A percentile compares a stretch with the other conserved stretches of the same genome.
phyloP scores from a whole-genome alignment of 2,329 filamentous ascomycete species.

The Diaporthe eres region DNA sequence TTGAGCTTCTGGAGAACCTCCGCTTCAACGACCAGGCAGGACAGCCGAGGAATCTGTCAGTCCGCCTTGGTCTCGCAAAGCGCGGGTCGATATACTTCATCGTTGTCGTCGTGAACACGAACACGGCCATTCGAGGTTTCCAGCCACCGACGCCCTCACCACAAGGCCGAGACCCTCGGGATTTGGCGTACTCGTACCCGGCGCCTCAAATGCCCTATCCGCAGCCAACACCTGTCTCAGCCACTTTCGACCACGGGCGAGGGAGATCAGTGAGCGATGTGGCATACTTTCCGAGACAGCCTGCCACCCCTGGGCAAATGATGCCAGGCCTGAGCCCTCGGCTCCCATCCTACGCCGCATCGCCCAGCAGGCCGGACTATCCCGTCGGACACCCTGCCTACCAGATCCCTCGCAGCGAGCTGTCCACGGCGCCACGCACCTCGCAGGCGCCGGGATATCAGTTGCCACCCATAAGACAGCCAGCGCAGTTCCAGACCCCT shows the following conservation, averaged over 20 bases:
- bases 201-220: slow-evolving; percentile 55
- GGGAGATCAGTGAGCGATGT: slow-evolving; percentile 54
- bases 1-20: slow-evolving; percentile 69
- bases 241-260: slow-evolving; percentile 62
- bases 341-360: slow-evolving; percentile 61
- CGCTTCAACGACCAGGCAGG: slow-evolving; percentile 68
- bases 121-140: slow-evolving; percentile 53
- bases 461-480: slow-evolving; percentile 63
- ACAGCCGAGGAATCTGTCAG: slow-evolving; percentile 62
- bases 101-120: slow-evolving; percentile 62
- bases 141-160: slow-evolving; percentile 62
- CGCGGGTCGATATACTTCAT: slow-evolving; percentile 75
- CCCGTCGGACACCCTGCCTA: slow-evolving; percentile 60
- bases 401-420: slow-evolving; percentile 68
- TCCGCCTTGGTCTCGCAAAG: slow-evolving; percentile 71
- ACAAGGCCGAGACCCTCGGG: slow-evolving; percentile 58
- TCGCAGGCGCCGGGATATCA: slow-evolving; percentile 57
- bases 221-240: slow-evolving; percentile 62
- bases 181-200: slow-evolving; percentile 59
- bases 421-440: slow-evolving; percentile 52
- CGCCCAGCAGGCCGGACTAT: slow-evolving; percentile 62
- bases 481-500: slow-evolving; percentile 49
- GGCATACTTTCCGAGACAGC: slow-evolving; percentile 47
- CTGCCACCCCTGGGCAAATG: slow-evolving; percentile 49
- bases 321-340: slow-evolving; percentile 57